phyloP scores from a whole-genome alignment of 352 stramenopile genomes.

The Blastocystis hominis region DNA sequence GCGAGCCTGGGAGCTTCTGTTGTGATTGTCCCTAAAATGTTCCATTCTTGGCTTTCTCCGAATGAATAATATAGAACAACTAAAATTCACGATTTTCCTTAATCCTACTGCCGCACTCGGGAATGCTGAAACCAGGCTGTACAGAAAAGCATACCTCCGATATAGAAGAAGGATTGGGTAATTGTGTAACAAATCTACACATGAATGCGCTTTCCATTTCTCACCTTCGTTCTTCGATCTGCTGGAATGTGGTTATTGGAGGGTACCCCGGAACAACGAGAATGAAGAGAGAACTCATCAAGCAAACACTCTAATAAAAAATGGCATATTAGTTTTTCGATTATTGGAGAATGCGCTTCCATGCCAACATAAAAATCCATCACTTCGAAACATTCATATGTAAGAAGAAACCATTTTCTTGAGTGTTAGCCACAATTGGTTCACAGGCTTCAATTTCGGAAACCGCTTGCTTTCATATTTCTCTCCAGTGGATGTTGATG shows the following conservation, averaged over 20 bases:
- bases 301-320: background rate
- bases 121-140: background rate
- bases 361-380: background rate
- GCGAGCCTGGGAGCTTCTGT: background rate
- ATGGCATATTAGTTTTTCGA: background rate
- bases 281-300: constrained; percentile 1
- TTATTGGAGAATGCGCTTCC: background rate
- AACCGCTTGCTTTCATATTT: constrained; percentile 20
- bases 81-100: background rate
- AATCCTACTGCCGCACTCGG: background rate
- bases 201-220: background rate
- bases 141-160: constrained; percentile 32
- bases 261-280: constrained; percentile 41
- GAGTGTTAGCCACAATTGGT: background rate
- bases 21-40: constrained; percentile 24
- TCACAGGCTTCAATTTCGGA: constrained; percentile 4
- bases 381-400: constrained; percentile 35
- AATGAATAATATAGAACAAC: constrained; percentile 42
- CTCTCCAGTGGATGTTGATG: background rate
- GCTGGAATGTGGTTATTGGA: constrained; percentile 28
- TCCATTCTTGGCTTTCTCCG: background rate
- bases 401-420: background rate
- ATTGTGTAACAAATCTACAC: background rate
- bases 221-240: background rate
- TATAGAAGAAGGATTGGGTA: constrained; percentile 14